Evolutionary conservation across 2,329 filamentous ascomycete genomes (phyloP), one percentile per base, ranked within the genome.

Genomic region (Sclerotinia minor): DNA sequence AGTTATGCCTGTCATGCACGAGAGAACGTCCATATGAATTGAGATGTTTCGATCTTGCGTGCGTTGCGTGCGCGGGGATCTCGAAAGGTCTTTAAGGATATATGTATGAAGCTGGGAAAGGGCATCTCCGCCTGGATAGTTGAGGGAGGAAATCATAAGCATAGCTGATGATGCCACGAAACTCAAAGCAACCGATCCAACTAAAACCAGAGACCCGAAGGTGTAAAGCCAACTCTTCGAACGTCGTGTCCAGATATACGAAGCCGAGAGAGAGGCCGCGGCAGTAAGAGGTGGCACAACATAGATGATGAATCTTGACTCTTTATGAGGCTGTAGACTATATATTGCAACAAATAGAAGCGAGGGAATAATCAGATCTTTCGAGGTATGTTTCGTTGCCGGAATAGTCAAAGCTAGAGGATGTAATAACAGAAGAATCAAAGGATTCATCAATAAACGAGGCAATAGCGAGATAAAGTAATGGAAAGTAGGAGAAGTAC

Each of bases 301-400:
- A 79, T 98, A 98, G 74, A 98, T 88, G 73, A 99, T 89, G 82
- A 99, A 99, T 24, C 95, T 91, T 77, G 93, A 91, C 80, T 99
- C 95, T 78, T 99, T 99, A 81, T 99, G 95, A 0, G 94, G 94
- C 70, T 97, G 90, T 63, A 92, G 74, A 71, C 92, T 97, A 82
- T 97, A 98, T 54, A 96, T 78, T 5, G 84, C 84, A 26, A 96
- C 83, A 78, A 94, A 99, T 41, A 85, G 78, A 1, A 96, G 72
- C 13, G 86, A 84, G 0, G 95, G 93, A 2, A 89, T 73, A 5
- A 91, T 81, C 0, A 92, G 74, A 8, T 81, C 79, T 21, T 79
- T 76, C 0, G 83, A 81, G 6, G 79, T 77, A 5, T 77, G 77
- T 11, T 79, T 76, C 0, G 82, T 83, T 2, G 81, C 81, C 0